These are phyloP conservation scores for Thraustotheca clavata DNA, from an alignment of 352 stramenopile species.

Conservation along the genomic window DNA sequence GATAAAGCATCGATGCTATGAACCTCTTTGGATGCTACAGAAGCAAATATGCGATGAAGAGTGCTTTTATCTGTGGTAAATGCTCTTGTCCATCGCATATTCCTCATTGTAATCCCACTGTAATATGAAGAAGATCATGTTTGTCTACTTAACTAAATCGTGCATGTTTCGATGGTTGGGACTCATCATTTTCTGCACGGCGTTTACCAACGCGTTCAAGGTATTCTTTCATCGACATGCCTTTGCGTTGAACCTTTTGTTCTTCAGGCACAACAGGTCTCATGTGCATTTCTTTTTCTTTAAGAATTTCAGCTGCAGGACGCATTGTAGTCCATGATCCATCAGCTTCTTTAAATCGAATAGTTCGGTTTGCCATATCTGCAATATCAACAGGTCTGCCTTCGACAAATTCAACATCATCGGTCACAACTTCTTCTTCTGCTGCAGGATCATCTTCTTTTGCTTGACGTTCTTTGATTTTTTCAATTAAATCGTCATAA, in stretches of 20 bases:
- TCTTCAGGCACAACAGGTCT: constrained; percentile 43
- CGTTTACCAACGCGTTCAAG: constrained; percentile 71
- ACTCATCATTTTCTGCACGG: background rate
- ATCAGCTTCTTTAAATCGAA: constrained; percentile 78
- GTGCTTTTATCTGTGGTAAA: background rate
- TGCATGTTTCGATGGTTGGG: background rate
- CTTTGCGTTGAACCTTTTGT: constrained; percentile 60
- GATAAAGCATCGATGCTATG: background rate
- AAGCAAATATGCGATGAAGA: constrained; percentile 8
- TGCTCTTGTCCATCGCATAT: too few relatives aligned
- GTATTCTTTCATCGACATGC: constrained; percentile 81
- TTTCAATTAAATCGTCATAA: constrained; percentile 32
- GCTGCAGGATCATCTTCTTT: constrained; percentile 25
- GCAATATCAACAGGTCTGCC: constrained; percentile 43
- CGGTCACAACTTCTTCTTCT: constrained; percentile 26
- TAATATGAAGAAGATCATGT: too few relatives aligned
- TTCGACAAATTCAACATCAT: constrained; percentile 64
- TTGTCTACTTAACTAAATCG: too few relatives aligned
- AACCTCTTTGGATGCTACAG: constrained; percentile 12
- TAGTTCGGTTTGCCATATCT: constrained; percentile 64
- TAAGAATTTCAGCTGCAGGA: constrained; percentile 65
- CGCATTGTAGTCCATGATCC: constrained; percentile 78
- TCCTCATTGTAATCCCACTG: too few relatives aligned
- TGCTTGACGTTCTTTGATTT: constrained; percentile 53
- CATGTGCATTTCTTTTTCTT: constrained; percentile 56